Evolutionary conservation across 2,329 filamentous ascomycete species (phyloP).

Genomic region (Aureobasidium pullulans): DNA sequence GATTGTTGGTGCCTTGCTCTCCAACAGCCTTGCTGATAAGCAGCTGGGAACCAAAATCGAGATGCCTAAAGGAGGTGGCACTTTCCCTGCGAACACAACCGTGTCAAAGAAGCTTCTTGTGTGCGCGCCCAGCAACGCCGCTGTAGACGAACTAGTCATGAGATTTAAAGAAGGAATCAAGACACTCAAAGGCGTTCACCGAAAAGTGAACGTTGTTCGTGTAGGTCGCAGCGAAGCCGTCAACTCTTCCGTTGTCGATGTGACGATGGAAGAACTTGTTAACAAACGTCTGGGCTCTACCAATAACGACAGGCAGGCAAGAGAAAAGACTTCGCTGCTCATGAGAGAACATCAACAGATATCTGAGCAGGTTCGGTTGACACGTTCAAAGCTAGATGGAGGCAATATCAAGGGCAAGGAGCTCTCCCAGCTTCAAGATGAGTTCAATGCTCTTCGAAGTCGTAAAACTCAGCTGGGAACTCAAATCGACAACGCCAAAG

Average conservation of each 20-base stretch:
- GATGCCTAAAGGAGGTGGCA: constrained; percentile 27
- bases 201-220: constrained; percentile 80
- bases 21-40: constrained; percentile 45
- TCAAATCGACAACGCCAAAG: constrained; percentile 79
- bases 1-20: constrained; percentile 83
- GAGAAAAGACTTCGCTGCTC: constrained; percentile 54
- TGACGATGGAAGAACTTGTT: constrained; percentile 89
- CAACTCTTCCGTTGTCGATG: constrained; percentile 79
- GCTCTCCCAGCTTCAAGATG: constrained; percentile 60
- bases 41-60: constrained; percentile 26
- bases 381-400: constrained; percentile 61
- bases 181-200: constrained; percentile 61
- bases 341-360: constrained; percentile 60
- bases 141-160: constrained; percentile 91
- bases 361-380: constrained; percentile 58
- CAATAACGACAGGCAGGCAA: constrained; percentile 31
- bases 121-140: constrained; percentile 97
- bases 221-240: constrained; percentile 88
- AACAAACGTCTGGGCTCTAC: constrained; percentile 55
- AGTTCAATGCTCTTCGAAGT: constrained; percentile 71
- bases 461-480: constrained; percentile 69
- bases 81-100: constrained; percentile 20
- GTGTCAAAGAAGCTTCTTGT: constrained; percentile 79
- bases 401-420: constrained; percentile 44
- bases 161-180: constrained; percentile 83